These are phyloP conservation scores for Collybia mongolica DNA, from an alignment of 768 basidiomycete species.

Conservation along the genomic window DNA sequence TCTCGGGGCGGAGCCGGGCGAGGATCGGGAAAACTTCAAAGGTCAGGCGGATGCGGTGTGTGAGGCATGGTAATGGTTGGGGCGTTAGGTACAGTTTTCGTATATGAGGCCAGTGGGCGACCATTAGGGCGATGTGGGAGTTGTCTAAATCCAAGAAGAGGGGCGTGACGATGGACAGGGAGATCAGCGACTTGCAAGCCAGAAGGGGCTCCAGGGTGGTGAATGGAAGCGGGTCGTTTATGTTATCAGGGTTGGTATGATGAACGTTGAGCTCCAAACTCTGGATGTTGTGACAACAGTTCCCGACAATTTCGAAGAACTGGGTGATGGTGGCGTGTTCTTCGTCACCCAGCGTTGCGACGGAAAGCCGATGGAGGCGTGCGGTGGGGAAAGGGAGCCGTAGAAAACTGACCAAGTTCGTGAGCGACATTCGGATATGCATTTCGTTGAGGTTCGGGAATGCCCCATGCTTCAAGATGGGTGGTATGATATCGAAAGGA, in stretches of 20 bases:
- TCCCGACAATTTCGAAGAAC: conserved; percentile 5
- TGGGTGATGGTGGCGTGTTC: neutral
- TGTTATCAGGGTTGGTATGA: neutral
- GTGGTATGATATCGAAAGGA: conserved; percentile 4
- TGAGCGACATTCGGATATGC: conserved; percentile 6
- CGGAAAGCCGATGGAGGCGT: conserved; percentile 4
- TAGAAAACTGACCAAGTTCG: conserved; percentile 6
- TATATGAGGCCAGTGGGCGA: neutral
- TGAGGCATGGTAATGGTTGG: too few species aligned
- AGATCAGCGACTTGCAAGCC: conserved; percentile 1
- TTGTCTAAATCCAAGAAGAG: conserved; percentile 9
- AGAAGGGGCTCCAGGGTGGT: conserved; percentile 6
- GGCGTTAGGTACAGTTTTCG: too few species aligned
- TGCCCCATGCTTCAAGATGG: conserved; percentile 4
- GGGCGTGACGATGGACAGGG: conserved; percentile 1
- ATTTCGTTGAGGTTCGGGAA: conserved; percentile 9
- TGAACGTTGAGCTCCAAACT: neutral
- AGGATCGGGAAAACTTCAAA: too few species aligned
- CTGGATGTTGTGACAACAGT: conserved; percentile 6
- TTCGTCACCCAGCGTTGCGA: conserved; percentile 3
- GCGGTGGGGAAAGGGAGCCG: conserved; percentile 8
- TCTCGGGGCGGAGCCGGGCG: too few species aligned
- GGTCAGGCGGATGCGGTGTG: too few species aligned
- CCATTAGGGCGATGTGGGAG: conserved; percentile 1
- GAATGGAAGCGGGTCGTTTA: conserved; percentile 1